These are phyloP conservation scores for Paecilomyces formosus DNA, from an alignment of 2,329 filamentous ascomycete genomes.

Conservation along the genomic window DNA sequence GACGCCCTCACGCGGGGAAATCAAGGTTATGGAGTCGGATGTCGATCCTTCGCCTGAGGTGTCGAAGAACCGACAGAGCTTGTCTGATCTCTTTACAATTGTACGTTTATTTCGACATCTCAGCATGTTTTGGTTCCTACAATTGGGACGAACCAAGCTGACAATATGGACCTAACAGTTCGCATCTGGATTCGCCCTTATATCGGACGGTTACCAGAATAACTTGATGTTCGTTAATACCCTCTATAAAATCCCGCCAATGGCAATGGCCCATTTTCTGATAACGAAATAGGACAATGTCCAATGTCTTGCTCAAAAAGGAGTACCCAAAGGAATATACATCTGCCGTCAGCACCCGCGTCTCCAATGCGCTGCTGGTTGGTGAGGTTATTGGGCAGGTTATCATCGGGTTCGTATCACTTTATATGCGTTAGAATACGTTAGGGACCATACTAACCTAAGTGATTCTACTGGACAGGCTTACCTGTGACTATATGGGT, in stretches of 20 bases:
- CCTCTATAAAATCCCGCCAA: neutral
- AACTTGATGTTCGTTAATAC: slow-evolving; percentile 15
- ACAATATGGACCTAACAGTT: slow-evolving; percentile 10
- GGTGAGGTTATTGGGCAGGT: slow-evolving; percentile 21
- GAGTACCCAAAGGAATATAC: slow-evolving; percentile 19
- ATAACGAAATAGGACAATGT: slow-evolving; percentile 16
- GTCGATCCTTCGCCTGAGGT: slow-evolving; percentile 7
- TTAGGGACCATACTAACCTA: neutral
- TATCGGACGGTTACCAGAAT: slow-evolving; percentile 24
- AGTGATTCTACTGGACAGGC: slow-evolving; percentile 4
- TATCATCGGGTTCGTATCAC: slow-evolving; percentile 15
- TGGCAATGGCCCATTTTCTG: neutral
- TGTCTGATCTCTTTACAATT: slow-evolving; percentile 21
- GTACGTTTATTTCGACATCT: slow-evolving; percentile 6
- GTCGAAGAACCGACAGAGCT: slow-evolving; percentile 14
- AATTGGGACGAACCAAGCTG: neutral
- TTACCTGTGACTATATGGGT: slow-evolving; percentile 41
- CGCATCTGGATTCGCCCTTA: slow-evolving; percentile 20
- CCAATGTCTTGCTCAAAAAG: slow-evolving; percentile 20
- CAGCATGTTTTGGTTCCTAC: neutral
- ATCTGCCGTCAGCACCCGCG: slow-evolving; percentile 18
- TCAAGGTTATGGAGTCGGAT: neutral
- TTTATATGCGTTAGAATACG: neutral
- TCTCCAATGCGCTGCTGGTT: slow-evolving; percentile 20
- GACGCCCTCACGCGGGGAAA: neutral